phyloP scores from a whole-genome alignment of 371 early-diverging fungal genomes.

The Syncephalis plumigaleata region DNA sequence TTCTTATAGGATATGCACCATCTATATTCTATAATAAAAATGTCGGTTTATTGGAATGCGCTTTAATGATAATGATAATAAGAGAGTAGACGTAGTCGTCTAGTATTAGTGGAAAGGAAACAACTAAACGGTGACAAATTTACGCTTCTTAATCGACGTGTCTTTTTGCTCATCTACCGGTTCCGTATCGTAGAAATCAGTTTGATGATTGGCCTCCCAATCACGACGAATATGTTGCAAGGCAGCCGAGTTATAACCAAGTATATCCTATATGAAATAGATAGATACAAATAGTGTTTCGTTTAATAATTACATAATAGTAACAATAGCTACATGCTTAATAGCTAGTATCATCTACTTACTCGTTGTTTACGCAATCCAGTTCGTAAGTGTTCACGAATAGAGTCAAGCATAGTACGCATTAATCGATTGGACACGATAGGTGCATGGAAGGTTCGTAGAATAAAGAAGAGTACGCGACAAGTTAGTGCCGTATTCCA shows the following conservation, averaged over 20 bases:
- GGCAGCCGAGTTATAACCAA: conserved; percentile 66
- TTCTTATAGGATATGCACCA: too few species aligned
- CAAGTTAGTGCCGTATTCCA: conserved; percentile 62
- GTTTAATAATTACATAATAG: too few species aligned
- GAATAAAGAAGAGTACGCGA: conserved; percentile 61
- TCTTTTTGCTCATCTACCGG: conserved; percentile 22
- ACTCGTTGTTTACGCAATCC: conserved; percentile 48
- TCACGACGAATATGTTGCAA: conserved; percentile 47
- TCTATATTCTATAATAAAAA: too few species aligned
- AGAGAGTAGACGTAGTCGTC: background rate
- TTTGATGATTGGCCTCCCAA: conserved; percentile 46
- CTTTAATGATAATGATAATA: too few species aligned
- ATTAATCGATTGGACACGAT: conserved; percentile 55
- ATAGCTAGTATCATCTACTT: too few species aligned
- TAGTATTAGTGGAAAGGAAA: background rate
- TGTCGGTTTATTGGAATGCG: too few species aligned
- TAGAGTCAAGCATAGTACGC: conserved; percentile 56
- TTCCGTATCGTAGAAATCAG: conserved; percentile 54
- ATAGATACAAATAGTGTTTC: too few species aligned
- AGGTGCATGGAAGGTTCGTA: conserved; percentile 70
- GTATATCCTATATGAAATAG: conserved; percentile 29
- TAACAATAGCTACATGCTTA: too few species aligned
- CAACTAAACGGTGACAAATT: conserved; percentile 23
- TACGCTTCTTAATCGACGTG: conserved; percentile 46
- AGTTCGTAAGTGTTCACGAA: conserved; percentile 39